Base-by-base conservation (phyloP, 257 asterid species). In the Solanum sejunctum region DNA sequence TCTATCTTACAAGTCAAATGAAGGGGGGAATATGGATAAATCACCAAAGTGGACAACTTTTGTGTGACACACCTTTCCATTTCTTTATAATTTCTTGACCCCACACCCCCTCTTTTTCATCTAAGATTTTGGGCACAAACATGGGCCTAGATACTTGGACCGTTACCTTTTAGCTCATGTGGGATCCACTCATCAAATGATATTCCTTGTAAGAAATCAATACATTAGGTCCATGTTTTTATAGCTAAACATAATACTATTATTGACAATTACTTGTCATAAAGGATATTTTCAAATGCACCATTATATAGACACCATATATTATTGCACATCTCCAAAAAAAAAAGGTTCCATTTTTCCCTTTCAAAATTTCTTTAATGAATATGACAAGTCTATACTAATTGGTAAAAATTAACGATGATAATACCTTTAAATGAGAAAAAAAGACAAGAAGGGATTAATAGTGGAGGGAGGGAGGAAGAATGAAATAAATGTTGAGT, bases 141-240 rank as follows among this genome's bases (percentile, higher is more conserved):
- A 81, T 81, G 73, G 83, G 84, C 73, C 55, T 58, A 81, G 45
- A 81, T 81, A 43, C 84, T 81, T 60, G 84, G 84, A 60, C 72
- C 84, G 43, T 81, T 11, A 60, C 54, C 84, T 75, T 75, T 81
- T 39, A 28, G 45, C 21, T 26, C 36, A 60, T 43, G 84, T 60
- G 54, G 84, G 84, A 7, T 47, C 73, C 84, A 60, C 71, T 81
- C 41, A 47, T 10, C 10, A 81, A 81, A n/a, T 60, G 5, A 80
- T 56, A 32, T 56, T 80, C 54, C 21, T 36, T 32, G 41, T 12
- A 3, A 20, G n/a, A 18, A 80, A 41, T 21, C 18, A 81, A 43
- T 81, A 41, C 43, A 43, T 60, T 81, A 81, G 56, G 84, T 81
- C 26, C 84, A 75, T 75, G 43, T 75, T 49, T 75, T 75, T 10